Percentiles rank a stretch among this genome's conserved stretches.
These are phyloP conservation scores for Yarrowia yakushimensis DNA, from an alignment of 805 yeast species.

Conservation along the genomic window DNA sequence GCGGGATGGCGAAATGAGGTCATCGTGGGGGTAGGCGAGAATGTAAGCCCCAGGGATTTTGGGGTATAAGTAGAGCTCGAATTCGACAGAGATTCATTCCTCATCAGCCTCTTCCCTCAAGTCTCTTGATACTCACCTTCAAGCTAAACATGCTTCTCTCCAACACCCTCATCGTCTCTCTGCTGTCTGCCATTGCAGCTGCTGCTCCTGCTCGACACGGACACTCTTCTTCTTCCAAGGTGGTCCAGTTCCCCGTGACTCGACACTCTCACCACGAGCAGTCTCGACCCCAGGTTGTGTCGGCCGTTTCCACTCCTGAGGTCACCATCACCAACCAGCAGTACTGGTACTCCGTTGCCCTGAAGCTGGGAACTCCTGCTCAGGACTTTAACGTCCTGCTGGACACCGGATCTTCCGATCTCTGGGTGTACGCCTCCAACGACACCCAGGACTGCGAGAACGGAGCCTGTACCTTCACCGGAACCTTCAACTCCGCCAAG, in stretches of 20 bases:
- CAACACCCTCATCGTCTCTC: not conserved
- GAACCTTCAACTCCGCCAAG: conserved; percentile 16
- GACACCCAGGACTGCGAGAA: not conserved
- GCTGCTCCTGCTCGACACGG: conserved; percentile 21
- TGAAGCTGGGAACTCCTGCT: conserved; percentile 52
- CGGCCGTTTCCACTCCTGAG: not conserved
- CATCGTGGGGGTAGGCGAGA: no score
- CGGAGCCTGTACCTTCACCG: not conserved
- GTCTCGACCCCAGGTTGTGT: not conserved
- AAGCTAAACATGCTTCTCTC: conserved; percentile 21
- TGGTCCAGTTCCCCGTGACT: conserved; percentile 2
- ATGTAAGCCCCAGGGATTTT: no score
- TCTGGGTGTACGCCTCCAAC: conserved; percentile 47
- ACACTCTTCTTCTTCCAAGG: not conserved
- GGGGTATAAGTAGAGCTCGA: no score
- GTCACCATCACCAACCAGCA: conserved; percentile 23
- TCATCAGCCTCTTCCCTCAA: no score
- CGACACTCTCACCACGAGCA: conserved; percentile 10
- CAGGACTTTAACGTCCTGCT: conserved; percentile 52
- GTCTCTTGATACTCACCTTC: no score
- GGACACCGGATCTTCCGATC: conserved; percentile 70
- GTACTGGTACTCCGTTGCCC: conserved; percentile 27
- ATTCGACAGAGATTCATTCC: no score
- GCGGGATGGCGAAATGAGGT: not conserved
- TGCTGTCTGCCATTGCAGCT: not conserved